Percentiles rank a stretch among this genome's conserved stretches.
These are phyloP conservation scores for Schoenoplectus triqueter DNA, from an alignment of 202 grass and related monocot genomes.

Conservation along the genomic window DNA sequence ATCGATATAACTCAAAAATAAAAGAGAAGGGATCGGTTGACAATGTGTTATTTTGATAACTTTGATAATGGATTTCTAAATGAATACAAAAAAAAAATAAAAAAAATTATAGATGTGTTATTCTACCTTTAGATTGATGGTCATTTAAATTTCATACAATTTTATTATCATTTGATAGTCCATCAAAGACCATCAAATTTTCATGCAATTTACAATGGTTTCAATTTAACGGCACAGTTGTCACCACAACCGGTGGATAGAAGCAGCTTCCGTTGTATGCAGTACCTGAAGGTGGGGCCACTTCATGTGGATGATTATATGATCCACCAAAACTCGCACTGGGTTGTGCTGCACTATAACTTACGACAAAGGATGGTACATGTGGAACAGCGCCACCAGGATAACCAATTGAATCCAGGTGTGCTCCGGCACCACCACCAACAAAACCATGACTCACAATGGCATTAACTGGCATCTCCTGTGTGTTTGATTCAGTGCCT, in stretches of 20 bases:
- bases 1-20: too few relatives aligned
- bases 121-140: too few relatives aligned
- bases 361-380: slow-evolving; percentile 62
- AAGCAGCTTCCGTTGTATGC: slow-evolving; percentile 45
- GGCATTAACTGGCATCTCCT: slow-evolving; percentile 38
- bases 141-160: too few relatives aligned
- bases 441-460: not conserved
- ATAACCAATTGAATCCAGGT: slow-evolving; percentile 41
- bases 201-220: too few relatives aligned
- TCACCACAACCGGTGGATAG: slow-evolving; percentile 45
- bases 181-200: too few relatives aligned
- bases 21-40: too few relatives aligned
- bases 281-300: slow-evolving; percentile 42
- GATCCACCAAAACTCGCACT: slow-evolving; percentile 48
- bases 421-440: slow-evolving; percentile 17
- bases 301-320: slow-evolving; percentile 63
- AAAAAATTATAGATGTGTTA: too few relatives aligned
- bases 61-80: too few relatives aligned
- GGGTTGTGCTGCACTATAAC: slow-evolving; percentile 70
- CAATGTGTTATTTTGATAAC: too few relatives aligned
- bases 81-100: too few relatives aligned
- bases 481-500: slow-evolving; percentile 28
- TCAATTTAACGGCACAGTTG: slow-evolving; percentile 28
- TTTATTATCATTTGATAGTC: too few relatives aligned
- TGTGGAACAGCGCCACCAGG: slow-evolving; percentile 40